Base-by-base conservation (phyloP, 768 basidiomycete species). In the button mushroom (Agaricus bisporus) region DNA sequence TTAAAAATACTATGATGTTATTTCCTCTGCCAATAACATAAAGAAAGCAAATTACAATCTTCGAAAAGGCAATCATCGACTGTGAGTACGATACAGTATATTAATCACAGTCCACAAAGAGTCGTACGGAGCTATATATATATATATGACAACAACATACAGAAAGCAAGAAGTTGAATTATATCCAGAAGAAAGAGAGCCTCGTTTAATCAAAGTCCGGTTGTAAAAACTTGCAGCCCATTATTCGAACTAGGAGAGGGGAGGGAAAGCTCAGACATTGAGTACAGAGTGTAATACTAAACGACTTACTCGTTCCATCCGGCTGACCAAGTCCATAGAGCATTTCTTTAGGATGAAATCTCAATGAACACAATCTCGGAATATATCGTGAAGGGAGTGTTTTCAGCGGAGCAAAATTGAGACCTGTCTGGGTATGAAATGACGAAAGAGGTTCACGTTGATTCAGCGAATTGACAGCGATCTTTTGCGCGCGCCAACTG, bases 331-430 rank as follows among this genome's bases (percentile, higher is more conserved):
- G 64, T 15, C 78, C 83, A 58, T 77, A 83, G 57, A 88, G 65
- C 88, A 88, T 87, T 61, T 89, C 85, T 59, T 79, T 72, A 9
- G 87, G 88, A 63, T 89, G 87, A 74, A 89, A 89, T 1, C 71
- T 68, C 29, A 87, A 63, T 12, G 81, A 78, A 18, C 77, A 78
- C 49, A 66, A 70, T 55, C 77, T 69, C 28, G 78, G 78, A 35
- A 79, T 78, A 60, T 70, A 81, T 10, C 74, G 66, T 22, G 76
- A 77, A 7, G 76, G 73, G 12, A 53, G 22, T 28, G 66, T 59
- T 6, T 77, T 72, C 2, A 74, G 63, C 17, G 79, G 76, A 22
- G 74, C 75, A 20, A 71, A 61, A 8, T 66, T 65, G 17, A 83
- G 65, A 1, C 79, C 77, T 4, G 79, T 81, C 8, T 70, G 64